phyloP scores from a whole-genome alignment of 2,329 filamentous ascomycete species.

The Lasiodiplodia citricola region DNA sequence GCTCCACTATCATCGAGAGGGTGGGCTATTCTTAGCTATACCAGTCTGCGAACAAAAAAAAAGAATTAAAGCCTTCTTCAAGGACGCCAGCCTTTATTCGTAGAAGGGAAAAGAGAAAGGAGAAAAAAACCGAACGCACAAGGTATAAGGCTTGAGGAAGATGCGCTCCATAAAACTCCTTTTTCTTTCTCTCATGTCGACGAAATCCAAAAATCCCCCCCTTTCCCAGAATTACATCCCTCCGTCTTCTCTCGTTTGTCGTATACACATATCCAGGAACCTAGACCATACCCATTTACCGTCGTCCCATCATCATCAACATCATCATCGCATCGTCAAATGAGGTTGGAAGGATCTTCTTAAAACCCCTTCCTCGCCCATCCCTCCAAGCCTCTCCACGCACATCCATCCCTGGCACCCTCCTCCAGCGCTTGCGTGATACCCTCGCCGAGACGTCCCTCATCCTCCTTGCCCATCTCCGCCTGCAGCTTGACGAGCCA shows the following conservation, averaged over 20 bases:
- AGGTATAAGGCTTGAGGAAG: background rate
- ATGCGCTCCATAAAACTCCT: background rate
- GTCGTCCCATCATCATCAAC: background rate
- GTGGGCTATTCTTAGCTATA: too few relatives aligned
- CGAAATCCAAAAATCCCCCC: background rate
- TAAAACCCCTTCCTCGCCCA: constrained; percentile 43
- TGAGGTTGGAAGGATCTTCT: background rate
- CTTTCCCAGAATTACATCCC: background rate
- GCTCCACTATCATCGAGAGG: too few relatives aligned
- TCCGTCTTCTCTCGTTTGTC: background rate
- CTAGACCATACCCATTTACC: background rate
- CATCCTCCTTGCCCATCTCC: constrained; percentile 75
- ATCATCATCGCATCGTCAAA: background rate
- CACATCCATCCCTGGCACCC: constrained; percentile 61
- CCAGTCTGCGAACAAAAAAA: too few relatives aligned
- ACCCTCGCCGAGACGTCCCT: constrained; percentile 57
- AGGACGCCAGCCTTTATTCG: too few relatives aligned
- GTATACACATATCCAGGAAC: background rate
- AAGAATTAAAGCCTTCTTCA: too few relatives aligned
- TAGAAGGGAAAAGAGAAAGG: background rate
- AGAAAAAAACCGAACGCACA: background rate
- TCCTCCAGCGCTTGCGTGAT: constrained; percentile 65
- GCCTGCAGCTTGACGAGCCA: constrained; percentile 89
- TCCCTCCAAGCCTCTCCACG: constrained; percentile 65
- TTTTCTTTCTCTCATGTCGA: background rate